These are phyloP conservation scores for Arabidopsis arenosa DNA, from an alignment of 345 rosid species.

Conservation along the genomic window DNA sequence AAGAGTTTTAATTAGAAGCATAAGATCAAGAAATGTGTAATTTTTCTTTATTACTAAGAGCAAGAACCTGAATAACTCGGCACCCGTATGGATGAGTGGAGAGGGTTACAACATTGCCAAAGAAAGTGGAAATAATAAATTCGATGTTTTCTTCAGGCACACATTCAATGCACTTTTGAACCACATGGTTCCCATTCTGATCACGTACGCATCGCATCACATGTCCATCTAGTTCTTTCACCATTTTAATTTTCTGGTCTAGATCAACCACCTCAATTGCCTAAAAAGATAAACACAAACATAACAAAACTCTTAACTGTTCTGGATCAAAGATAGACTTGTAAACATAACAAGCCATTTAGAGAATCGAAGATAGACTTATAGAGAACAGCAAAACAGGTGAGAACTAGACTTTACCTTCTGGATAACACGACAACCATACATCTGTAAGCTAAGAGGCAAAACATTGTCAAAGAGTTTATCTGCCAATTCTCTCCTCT, in stretches of 20 bases:
- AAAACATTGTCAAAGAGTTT: slow-evolving; percentile 82
- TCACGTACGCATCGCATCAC: slow-evolving; percentile 96
- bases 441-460: slow-evolving; percentile 93
- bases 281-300: slow-evolving; percentile 43
- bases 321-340: no score
- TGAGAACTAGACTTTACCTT: slow-evolving; percentile 58
- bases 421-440: slow-evolving; percentile 97
- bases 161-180: slow-evolving; percentile 97
- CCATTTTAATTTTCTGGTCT: slow-evolving; percentile 90
- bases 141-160: slow-evolving; percentile 87
- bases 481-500: slow-evolving; percentile 83
- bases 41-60: background rate
- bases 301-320: background rate
- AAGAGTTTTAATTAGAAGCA: background rate
- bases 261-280: slow-evolving; percentile 91
- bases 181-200: slow-evolving; percentile 97
- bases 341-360: no score
- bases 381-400: background rate
- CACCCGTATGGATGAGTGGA: slow-evolving; percentile 97
- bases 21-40: background rate
- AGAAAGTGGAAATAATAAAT: slow-evolving; percentile 80
- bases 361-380: background rate
- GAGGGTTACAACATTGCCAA: slow-evolving; percentile 82
- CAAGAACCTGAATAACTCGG: slow-evolving; percentile 88
- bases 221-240: slow-evolving; percentile 87